These are phyloP conservation scores for Cryptosporidium parvum DNA, from an alignment of 169 alveolate genomes.

Conservation along the genomic window DNA sequence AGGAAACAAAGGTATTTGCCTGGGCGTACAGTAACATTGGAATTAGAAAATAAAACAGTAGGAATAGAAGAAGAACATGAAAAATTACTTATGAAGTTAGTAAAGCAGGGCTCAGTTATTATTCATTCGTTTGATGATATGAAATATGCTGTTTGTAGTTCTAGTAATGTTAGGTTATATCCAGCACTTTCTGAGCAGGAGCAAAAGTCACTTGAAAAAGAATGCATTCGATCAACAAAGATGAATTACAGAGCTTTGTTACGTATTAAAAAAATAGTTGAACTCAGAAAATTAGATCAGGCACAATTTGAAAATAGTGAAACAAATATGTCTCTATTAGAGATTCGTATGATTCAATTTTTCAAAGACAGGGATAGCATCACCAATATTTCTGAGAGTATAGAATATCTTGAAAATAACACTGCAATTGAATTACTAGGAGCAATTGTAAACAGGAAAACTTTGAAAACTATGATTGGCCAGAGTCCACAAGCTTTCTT, in stretches of 20 bases:
- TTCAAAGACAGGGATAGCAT: conserved; percentile 34
- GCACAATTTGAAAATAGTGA: conserved; percentile 19
- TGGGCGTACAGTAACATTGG: conserved; percentile 61
- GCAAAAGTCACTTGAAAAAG: conserved; percentile 58
- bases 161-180: conserved; percentile 52
- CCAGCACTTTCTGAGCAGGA: conserved; percentile 51
- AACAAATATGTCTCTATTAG: conserved; percentile 35
- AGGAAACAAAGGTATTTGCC: conserved; percentile 64
- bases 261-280: conserved; percentile 59
- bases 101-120: conserved; percentile 40
- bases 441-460: conserved; percentile 42
- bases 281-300: conserved; percentile 61
- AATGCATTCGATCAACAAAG: conserved; percentile 47
- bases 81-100: conserved; percentile 15
- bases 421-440: conserved; percentile 67
- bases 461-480: conserved; percentile 68
- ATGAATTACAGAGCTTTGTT: conserved; percentile 53
- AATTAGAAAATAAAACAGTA: conserved; percentile 52
- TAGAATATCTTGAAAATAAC: conserved; percentile 34
- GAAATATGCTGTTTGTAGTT: conserved; percentile 68
- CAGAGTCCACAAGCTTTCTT: conserved; percentile 68
- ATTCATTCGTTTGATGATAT: conserved; percentile 68
- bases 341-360: conserved; percentile 43
- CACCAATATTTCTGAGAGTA: conserved; percentile 39
- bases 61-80: conserved; percentile 70